phyloP scores from a whole-genome alignment of 2,329 filamentous ascomycete genomes.

The Colletotrichum coccodes region DNA sequence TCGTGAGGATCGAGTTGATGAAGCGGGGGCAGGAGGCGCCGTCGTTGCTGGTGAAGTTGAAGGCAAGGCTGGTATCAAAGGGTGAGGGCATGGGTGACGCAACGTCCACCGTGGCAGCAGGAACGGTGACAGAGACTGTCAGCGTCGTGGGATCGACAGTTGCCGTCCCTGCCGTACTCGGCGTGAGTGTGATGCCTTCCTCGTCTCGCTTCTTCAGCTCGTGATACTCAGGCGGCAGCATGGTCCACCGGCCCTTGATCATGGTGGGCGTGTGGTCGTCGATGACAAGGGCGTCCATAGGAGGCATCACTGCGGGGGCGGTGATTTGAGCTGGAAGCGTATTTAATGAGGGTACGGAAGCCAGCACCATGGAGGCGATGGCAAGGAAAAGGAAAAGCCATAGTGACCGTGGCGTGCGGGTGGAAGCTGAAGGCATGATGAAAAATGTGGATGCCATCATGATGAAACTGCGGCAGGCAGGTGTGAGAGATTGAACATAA shows the following conservation, averaged over 20 bases:
- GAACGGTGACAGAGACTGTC: conserved; percentile 27
- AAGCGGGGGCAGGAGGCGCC: conserved; percentile 71
- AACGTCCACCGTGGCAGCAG: conserved; percentile 40
- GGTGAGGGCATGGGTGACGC: conserved; percentile 66
- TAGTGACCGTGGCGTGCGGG: conserved; percentile 37
- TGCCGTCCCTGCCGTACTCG: conserved; percentile 1
- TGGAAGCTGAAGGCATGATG: conserved; percentile 23
- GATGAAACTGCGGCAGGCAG: conserved; percentile 37
- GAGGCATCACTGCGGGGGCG: conserved; percentile 17
- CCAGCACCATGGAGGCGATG: conserved; percentile 34
- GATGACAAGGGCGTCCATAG: conserved; percentile 24
- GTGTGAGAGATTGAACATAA: conserved; percentile 38
- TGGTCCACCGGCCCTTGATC: conserved; percentile 35
- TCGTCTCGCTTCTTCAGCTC: conserved; percentile 40
- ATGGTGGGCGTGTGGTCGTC: conserved; percentile 33
- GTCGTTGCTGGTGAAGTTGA: conserved; percentile 66
- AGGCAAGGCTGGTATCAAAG: conserved; percentile 73
- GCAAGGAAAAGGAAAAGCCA: conserved; percentile 42
- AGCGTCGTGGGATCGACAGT: conserved; percentile 20
- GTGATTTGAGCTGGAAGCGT: conserved; percentile 21
- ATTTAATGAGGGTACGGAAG: conserved; percentile 3
- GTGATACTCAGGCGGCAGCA: conserved; percentile 28
- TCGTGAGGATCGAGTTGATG: conserved; percentile 73
- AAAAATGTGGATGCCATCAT: conserved; percentile 38
- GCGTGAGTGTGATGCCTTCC: conserved; percentile 27